Percentiles rank a stretch among this genome's conserved stretches.
These are phyloP conservation scores for Nicotiana tabacum DNA, from an alignment of 257 asterid genomes.

Conservation along the genomic window DNA sequence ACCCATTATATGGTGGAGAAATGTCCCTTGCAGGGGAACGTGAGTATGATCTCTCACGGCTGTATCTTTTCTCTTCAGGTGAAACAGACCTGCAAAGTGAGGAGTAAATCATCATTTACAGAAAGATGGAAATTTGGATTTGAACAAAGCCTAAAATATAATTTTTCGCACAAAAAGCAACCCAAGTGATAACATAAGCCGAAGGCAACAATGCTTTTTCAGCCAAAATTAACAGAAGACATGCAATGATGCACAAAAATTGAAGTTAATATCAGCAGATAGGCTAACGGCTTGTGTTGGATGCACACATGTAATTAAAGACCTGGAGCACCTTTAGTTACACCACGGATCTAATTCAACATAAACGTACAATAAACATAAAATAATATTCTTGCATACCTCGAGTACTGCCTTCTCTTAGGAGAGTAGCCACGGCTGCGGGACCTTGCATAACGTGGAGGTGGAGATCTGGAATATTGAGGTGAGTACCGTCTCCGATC, in stretches of 20 bases:
- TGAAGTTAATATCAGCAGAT: not conserved
- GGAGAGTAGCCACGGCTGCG: constrained; percentile 61
- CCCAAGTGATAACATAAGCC: not conserved
- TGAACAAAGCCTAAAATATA: not conserved
- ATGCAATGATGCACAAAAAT: not conserved
- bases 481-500: constrained; percentile 74
- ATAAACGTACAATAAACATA: too few species aligned
- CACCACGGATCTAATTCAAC: not conserved
- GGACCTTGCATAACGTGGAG: constrained; percentile 58
- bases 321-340: not conserved
- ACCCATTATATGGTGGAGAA: constrained; percentile 23
- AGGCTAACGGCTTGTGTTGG: not conserved
- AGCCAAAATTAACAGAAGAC: not conserved
- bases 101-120: not conserved
- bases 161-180: not conserved
- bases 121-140: not conserved
- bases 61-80: constrained; percentile 58
- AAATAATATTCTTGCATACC: constrained; percentile 28
- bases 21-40: constrained; percentile 37
- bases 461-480: constrained; percentile 82
- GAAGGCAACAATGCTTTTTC: not conserved
- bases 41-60: constrained; percentile 57
- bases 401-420: constrained; percentile 63
- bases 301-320: not conserved
- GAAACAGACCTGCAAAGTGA: constrained; percentile 56